Evolutionary conservation across 2,329 filamentous ascomycete genomes (phyloP).

Genomic region (Sclerotinia minor): DNA sequence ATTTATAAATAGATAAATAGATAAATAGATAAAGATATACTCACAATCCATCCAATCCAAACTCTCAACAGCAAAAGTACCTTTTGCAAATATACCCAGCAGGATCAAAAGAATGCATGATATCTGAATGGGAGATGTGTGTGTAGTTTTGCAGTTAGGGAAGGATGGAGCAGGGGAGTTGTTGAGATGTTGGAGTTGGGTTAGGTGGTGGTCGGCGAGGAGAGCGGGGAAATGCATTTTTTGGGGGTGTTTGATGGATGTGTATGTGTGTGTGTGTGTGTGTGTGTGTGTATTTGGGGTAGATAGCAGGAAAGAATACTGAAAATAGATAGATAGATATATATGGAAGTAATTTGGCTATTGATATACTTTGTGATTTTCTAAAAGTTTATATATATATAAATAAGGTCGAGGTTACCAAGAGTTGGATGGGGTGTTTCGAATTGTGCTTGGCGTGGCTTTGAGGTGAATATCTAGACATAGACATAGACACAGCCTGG

Average conservation of each 20-base stretch:
- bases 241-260: not conserved
- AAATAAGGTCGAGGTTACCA: not conserved
- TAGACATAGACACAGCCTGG: not conserved
- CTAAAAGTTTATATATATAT: no score
- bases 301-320: constrained; percentile 1
- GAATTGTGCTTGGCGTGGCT: not conserved
- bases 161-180: not conserved
- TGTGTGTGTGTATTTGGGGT: not conserved
- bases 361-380: constrained; percentile 1
- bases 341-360: not conserved
- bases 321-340: not conserved
- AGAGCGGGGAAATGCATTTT: constrained; percentile 18
- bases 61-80: constrained; percentile 1
- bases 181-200: not conserved
- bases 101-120: not conserved
- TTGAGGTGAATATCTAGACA: not conserved
- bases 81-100: not conserved
- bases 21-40: not conserved
- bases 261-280: no score
- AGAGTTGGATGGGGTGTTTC: not conserved
- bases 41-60: constrained; percentile 16
- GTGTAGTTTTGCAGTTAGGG: not conserved
- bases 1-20: no score
- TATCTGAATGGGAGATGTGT: not conserved
- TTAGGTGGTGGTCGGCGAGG: constrained; percentile 4